Evolutionary conservation across 2,329 filamentous ascomycete species (phyloP), one percentile per base, ranked within the genome.

Genomic region (Diaporthe capsici): DNA sequence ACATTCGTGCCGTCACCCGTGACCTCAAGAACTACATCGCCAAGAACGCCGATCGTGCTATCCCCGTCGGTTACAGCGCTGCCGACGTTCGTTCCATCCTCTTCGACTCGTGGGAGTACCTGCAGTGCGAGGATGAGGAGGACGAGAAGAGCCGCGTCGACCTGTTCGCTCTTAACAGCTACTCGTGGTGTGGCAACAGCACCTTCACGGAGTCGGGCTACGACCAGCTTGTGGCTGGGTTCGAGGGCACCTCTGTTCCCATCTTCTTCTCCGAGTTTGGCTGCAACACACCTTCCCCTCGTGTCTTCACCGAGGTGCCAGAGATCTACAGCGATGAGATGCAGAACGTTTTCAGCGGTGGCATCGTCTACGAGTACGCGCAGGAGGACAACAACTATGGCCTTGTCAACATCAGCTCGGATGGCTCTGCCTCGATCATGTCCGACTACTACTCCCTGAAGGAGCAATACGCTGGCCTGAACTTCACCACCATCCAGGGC

Each of bases 201-300:
- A 89, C 86, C 75, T 92, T 89, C 82, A 81, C 86, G 25, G 87
- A 85, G 57, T 88, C 89, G 12, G 86, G 87, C 55, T 93, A 92
- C 81, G 84, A 91, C 80, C 82, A 83, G 15, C 84, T 93, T 8
- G 91, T 94, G 65, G 82, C 86, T 2, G 90, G 92, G 82, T 95
- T 96, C 87, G 84, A 87, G 79, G 88, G 88, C 78, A 90, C 89
- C 53, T 90, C 92, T 22, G 89, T 95, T 51, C 94, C 94, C 44
- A 88, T 96, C 80, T 96, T 96, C 88, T 96, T 94, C 87, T 94
- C 93, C 78, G 94, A 97, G 82, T 93, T 89, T 80, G 94, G 94
- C 76, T 96, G 94, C 90, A 96, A 95, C 86, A 87, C 88, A 51
- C 90, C 92, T 20, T 82, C 86, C n/a, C 92, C 93, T 20, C 93